Percentiles rank a stretch among this genome's conserved stretches.
These are phyloP conservation scores for Ogataea hybrid DNA, from an alignment of 1,139 yeast genomes.

Conservation along the genomic window DNA sequence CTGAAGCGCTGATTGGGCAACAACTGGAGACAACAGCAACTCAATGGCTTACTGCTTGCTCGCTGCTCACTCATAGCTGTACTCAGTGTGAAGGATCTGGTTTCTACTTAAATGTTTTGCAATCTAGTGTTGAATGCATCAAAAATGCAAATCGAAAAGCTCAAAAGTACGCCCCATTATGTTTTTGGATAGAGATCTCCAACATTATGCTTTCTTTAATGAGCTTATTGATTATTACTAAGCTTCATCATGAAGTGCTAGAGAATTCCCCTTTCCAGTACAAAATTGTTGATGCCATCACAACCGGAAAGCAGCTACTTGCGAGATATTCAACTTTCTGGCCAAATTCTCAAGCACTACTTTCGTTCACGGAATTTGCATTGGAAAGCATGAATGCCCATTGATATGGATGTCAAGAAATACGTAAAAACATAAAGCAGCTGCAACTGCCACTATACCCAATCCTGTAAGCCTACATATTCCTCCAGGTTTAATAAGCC, in stretches of 20 bases:
- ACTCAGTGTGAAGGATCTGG: background rate
- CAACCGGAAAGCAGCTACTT: background rate
- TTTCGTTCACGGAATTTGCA: background rate
- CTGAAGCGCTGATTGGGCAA: too few species aligned
- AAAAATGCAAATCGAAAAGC: background rate
- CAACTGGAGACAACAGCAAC: background rate
- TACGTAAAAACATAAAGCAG: background rate
- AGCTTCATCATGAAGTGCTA: background rate
- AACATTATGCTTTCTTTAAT: background rate
- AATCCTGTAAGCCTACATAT: background rate
- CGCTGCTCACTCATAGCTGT: background rate
- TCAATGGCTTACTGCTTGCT: background rate
- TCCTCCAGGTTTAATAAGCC: constrained; percentile 14
- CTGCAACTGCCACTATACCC: background rate
- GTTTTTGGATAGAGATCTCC: background rate
- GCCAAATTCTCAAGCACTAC: background rate
- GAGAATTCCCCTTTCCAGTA: background rate
- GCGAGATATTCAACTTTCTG: background rate
- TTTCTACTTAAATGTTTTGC: background rate
- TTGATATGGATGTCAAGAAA: too few species aligned
- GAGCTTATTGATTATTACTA: background rate
- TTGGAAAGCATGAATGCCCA: background rate
- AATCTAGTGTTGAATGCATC: background rate
- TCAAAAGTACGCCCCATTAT: background rate
- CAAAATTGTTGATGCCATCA: background rate